These are phyloP conservation scores for Dioscorea zingiberensis DNA, from an alignment of 106 monocot genomes.

Conservation along the genomic window DNA sequence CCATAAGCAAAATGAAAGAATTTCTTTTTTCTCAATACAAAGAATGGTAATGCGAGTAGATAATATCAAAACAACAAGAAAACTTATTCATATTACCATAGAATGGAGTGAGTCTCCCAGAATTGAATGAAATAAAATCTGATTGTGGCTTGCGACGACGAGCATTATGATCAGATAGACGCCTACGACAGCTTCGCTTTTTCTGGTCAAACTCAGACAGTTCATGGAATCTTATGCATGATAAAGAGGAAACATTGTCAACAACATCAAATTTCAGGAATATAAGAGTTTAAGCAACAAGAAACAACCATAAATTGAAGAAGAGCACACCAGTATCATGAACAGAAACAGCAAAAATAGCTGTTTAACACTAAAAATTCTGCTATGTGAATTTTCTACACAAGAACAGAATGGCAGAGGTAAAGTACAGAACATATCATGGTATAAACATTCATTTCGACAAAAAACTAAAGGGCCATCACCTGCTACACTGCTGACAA, in stretches of 20 bases:
- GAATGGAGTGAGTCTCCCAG: constrained; percentile 36
- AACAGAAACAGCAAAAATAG: no score
- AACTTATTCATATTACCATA: constrained; percentile 36
- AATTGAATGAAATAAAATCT: constrained; percentile 39
- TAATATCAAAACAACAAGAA: background rate
- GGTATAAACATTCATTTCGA: no score
- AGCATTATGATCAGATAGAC: constrained; percentile 80
- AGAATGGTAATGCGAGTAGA: no score
- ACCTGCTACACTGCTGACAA: constrained; percentile 86
- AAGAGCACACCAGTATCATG: no score
- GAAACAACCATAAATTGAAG: no score
- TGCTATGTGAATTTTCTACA: no score
- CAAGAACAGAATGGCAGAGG: no score
- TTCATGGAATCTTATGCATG: constrained; percentile 51
- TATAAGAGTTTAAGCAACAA: no score
- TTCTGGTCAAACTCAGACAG: constrained; percentile 76
- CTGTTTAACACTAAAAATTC: no score
- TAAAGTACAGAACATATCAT: no score
- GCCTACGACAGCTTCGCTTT: constrained; percentile 75
- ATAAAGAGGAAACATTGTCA: background rate
- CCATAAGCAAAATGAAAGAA: no score
- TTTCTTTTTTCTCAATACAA: no score
- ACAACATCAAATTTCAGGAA: background rate
- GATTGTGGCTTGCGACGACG: constrained; percentile 64
- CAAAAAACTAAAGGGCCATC: background rate